phyloP scores from a whole-genome alignment of 176 grass and related monocot genomes.

The Phoenix roebelenii region DNA sequence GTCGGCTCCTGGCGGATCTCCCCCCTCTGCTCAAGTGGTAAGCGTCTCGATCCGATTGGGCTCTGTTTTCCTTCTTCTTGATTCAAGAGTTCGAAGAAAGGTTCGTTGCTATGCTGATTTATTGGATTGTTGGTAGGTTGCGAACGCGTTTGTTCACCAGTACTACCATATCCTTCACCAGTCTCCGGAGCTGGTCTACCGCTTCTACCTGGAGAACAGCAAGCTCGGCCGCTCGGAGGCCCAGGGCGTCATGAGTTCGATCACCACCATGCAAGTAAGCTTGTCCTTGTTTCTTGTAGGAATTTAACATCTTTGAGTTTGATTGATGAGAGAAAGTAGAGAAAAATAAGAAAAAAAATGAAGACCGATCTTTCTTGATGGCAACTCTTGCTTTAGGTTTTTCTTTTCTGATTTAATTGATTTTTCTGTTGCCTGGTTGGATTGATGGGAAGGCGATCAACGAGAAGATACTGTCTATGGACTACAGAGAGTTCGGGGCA shows the following conservation, averaged over 20 bases:
- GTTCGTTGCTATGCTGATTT: background rate
- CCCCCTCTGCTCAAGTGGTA: constrained; percentile 70
- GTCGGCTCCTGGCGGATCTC: constrained; percentile 16
- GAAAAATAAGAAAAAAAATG: too few species aligned
- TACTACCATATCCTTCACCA: constrained; percentile 97
- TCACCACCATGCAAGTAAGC: constrained; percentile 6
- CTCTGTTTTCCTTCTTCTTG: too few species aligned
- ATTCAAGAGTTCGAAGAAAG: too few species aligned
- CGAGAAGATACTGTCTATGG: constrained; percentile 86
- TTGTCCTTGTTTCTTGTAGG: too few species aligned
- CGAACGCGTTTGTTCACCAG: constrained; percentile 92
- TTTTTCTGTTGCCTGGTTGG: background rate
- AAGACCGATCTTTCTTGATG: too few species aligned
- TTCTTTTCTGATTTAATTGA: too few species aligned
- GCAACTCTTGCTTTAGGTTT: too few species aligned
- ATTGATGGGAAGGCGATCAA: constrained; percentile 54
- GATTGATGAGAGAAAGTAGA: background rate
- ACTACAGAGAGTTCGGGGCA: constrained; percentile 31
- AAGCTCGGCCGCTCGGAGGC: constrained; percentile 57
- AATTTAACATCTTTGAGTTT: background rate
- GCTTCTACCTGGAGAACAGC: constrained; percentile 93
- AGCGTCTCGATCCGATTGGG: background rate
- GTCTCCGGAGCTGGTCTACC: constrained; percentile 78
- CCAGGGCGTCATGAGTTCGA: constrained; percentile 42
- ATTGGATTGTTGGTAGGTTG: constrained; percentile 43